phyloP scores from a whole-genome alignment of 306 rosid species.

The Rosa rugosa region DNA sequence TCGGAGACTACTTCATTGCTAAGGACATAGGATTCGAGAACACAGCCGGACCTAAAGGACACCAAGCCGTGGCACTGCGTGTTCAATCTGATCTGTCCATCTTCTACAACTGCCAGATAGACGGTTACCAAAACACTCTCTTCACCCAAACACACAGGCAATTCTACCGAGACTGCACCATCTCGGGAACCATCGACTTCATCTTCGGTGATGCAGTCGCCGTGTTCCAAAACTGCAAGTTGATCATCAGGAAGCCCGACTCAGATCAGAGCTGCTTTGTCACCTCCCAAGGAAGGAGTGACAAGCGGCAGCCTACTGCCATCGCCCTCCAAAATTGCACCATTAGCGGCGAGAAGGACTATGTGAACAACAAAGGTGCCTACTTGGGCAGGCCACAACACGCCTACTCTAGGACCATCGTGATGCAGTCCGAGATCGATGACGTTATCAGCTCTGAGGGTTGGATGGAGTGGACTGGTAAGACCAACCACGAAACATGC shows the following conservation, averaged over 20 bases:
- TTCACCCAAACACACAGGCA: constrained; percentile 54
- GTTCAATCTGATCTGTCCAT: constrained; percentile 47
- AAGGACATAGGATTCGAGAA: constrained; percentile 61
- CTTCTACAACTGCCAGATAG: constrained; percentile 49
- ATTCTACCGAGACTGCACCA: constrained; percentile 53
- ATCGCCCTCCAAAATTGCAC: constrained; percentile 54
- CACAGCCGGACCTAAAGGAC: constrained; percentile 46
- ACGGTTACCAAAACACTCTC: constrained; percentile 59
- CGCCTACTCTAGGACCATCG: constrained; percentile 49
- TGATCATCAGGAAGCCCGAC: constrained; percentile 45
- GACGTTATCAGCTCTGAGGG: constrained; percentile 45
- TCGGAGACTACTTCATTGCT: constrained; percentile 60
- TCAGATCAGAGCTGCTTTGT: constrained; percentile 44
- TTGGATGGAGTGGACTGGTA: constrained; percentile 55
- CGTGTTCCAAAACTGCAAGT: constrained; percentile 59
- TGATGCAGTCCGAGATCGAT: constrained; percentile 54
- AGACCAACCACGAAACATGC: constrained; percentile 29
- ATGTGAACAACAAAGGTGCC: constrained; percentile 14
- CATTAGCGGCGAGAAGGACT: constrained; percentile 40
- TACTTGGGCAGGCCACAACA: constrained; percentile 77
- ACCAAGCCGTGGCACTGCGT: constrained; percentile 54
- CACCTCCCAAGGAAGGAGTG: constrained; percentile 57
- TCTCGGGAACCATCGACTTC: constrained; percentile 56
- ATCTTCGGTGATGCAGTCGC: constrained; percentile 44
- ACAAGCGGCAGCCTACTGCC: constrained; percentile 27